phyloP scores from a whole-genome alignment of 1,284 basidiomycete genomes.

The Heterobasidion irregulare region DNA sequence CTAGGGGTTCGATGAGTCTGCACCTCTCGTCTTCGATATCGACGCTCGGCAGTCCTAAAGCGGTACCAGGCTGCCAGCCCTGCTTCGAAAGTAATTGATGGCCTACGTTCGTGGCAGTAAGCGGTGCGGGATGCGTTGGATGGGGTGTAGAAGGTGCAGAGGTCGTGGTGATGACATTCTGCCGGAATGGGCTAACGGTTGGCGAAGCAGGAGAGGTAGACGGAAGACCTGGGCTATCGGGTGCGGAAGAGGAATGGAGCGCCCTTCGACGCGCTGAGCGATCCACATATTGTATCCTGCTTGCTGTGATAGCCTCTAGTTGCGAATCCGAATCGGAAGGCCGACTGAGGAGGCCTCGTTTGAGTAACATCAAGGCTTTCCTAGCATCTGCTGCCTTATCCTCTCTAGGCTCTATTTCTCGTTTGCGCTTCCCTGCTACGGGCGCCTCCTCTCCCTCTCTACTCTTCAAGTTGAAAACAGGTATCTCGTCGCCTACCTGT shows the following conservation, averaged over 20 bases:
- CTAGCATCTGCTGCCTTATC: slow-evolving; percentile 36
- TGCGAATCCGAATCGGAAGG: slow-evolving; percentile 21
- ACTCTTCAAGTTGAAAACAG: slow-evolving; percentile 40
- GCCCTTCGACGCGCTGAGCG: slow-evolving; percentile 61
- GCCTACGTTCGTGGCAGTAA: slow-evolving; percentile 41
- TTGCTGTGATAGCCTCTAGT: neutral
- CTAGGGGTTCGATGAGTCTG: too few relatives aligned
- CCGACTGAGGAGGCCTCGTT: slow-evolving; percentile 46
- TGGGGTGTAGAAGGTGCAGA: slow-evolving; percentile 3
- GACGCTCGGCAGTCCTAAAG: slow-evolving; percentile 34
- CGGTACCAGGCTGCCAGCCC: slow-evolving; percentile 64
- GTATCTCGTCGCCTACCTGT: slow-evolving; percentile 40
- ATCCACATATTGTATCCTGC: slow-evolving; percentile 38
- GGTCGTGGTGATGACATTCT: neutral
- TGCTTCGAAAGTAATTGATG: slow-evolving; percentile 60
- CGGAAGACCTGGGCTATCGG: slow-evolving; percentile 29
- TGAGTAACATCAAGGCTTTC: slow-evolving; percentile 53
- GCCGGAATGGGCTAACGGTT: neutral
- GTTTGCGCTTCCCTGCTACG: too few relatives aligned
- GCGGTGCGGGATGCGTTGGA: neutral
- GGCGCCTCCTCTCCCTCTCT: slow-evolving; percentile 8
- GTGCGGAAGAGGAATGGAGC: slow-evolving; percentile 38
- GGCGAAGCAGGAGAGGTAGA: slow-evolving; percentile 2
- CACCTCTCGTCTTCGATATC: neutral
- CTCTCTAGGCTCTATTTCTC: slow-evolving; percentile 5